Evolutionary conservation across 176 grass and related monocot species (phyloP).

Genomic region (Pharus latifolius): DNA sequence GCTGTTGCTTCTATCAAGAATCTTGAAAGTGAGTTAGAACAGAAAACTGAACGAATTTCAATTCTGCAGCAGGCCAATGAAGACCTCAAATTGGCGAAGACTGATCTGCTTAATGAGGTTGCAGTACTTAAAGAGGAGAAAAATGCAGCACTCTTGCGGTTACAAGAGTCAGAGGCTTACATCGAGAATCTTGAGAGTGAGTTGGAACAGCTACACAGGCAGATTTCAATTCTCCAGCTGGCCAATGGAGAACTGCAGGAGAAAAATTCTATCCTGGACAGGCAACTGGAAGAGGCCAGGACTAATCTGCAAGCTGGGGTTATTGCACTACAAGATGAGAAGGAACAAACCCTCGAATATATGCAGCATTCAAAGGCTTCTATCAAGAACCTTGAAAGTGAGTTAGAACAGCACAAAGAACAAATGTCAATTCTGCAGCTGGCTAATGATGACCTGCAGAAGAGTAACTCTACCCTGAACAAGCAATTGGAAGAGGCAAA

Average conservation of each 20-base stretch:
- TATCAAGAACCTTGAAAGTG: slow-evolving; percentile 19
- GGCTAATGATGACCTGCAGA: slow-evolving; percentile 27
- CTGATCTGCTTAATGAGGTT: slow-evolving; percentile 27
- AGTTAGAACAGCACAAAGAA: slow-evolving; percentile 32
- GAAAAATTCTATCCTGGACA: slow-evolving; percentile 26
- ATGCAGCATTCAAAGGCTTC: slow-evolving; percentile 26
- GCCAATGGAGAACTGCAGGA: slow-evolving; percentile 28
- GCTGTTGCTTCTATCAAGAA: slow-evolving; percentile 18
- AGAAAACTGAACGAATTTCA: slow-evolving; percentile 29
- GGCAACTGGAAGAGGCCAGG: slow-evolving; percentile 29
- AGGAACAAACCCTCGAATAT: slow-evolving; percentile 3
- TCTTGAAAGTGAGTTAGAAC: slow-evolving; percentile 40
- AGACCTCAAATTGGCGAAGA: slow-evolving; percentile 19
- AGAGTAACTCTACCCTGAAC: slow-evolving; percentile 20
- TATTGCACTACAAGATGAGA: slow-evolving; percentile 16
- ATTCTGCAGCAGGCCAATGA: slow-evolving; percentile 28
- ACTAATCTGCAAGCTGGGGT: slow-evolving; percentile 16
- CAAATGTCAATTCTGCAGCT: slow-evolving; percentile 21
- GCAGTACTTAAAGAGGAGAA: slow-evolving; percentile 17
- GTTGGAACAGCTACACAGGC: slow-evolving; percentile 16
- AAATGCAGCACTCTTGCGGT: slow-evolving; percentile 14
- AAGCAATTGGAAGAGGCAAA: slow-evolving; percentile 17
- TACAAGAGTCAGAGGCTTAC: slow-evolving; percentile 19
- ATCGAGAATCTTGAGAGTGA: slow-evolving; percentile 28
- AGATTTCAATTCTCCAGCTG: slow-evolving; percentile 31